These are phyloP conservation scores for Penicillium ochrochloron DNA, from an alignment of 495 filamentous ascomycete species.

Conservation along the genomic window DNA sequence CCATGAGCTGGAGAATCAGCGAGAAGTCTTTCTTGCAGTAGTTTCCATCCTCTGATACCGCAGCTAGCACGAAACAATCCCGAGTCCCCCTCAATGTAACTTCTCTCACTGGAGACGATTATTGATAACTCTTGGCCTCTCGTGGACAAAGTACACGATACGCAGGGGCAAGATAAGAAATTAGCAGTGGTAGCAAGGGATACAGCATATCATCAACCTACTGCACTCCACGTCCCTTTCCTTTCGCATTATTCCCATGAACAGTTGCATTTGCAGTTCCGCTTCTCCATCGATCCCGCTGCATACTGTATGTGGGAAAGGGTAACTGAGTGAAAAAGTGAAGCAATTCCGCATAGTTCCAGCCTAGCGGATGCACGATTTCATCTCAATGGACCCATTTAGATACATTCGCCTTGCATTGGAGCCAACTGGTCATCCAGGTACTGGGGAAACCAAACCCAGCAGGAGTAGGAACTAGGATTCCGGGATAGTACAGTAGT, in stretches of 20 bases:
- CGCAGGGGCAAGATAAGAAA: background rate
- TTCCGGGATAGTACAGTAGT: background rate
- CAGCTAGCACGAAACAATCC: background rate
- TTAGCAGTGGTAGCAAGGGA: constrained; percentile 12
- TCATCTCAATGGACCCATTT: background rate
- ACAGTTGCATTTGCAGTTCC: background rate
- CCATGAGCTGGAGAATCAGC: background rate
- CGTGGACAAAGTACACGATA: constrained; percentile 6
- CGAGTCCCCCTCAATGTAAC: background rate
- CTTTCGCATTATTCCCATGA: too few relatives aligned
- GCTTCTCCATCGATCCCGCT: constrained; percentile 12
- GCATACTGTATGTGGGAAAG: constrained; percentile 21
- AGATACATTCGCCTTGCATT: constrained; percentile 34
- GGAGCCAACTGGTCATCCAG: constrained; percentile 30
- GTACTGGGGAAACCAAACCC: constrained; percentile 26
- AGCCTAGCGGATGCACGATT: constrained; percentile 8
- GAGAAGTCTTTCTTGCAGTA: background rate
- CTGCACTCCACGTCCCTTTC: constrained; percentile 8
- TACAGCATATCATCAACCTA: background rate
- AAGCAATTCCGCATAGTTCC: constrained; percentile 16
- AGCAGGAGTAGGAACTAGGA: constrained; percentile 10
- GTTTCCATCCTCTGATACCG: background rate
- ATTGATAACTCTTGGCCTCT: background rate
- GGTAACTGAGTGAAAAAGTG: constrained; percentile 31
- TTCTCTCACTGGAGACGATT: background rate